Conservation (phyloP, 129 eudicot genomes). For the Sambucus nigra region DNA sequence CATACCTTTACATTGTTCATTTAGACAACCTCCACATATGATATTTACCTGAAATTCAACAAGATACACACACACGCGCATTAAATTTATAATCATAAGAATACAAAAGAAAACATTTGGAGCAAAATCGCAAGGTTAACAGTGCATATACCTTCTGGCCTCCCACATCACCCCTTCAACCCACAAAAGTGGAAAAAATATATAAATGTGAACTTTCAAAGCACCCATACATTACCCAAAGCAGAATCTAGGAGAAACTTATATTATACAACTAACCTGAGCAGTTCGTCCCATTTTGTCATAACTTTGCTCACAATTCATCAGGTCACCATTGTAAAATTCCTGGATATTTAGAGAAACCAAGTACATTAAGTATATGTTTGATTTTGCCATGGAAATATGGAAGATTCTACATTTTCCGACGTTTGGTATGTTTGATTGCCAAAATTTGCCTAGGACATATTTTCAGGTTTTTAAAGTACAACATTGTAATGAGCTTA, state of each 20-base stretch:
- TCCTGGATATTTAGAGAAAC: constrained; percentile 34
- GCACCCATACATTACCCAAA: background rate
- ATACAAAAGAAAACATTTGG: background rate
- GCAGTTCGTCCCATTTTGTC: constrained; percentile 92
- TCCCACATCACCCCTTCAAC: background rate
- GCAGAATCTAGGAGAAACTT: background rate
- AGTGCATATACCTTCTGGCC: background rate
- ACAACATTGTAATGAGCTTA: no score
- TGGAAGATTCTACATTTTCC: no score
- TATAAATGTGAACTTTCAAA: no score
- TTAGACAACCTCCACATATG: constrained; percentile 76
- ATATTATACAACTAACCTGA: constrained; percentile 37
- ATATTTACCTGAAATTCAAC: constrained; percentile 50
- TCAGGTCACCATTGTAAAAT: constrained; percentile 65
- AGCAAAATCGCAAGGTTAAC: background rate
- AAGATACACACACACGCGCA: background rate
- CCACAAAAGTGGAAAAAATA: background rate
- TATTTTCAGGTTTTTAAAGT: no score
- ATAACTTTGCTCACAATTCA: constrained; percentile 55
- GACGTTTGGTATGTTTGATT: no score
- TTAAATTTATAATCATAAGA: background rate
- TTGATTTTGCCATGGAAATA: no score
- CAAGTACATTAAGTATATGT: background rate
- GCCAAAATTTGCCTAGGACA: no score
- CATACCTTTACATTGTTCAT: constrained; percentile 70